Conservation (phyloP, 2,329 filamentous ascomycete species). For the Furcasterigmium sp. region DNA sequence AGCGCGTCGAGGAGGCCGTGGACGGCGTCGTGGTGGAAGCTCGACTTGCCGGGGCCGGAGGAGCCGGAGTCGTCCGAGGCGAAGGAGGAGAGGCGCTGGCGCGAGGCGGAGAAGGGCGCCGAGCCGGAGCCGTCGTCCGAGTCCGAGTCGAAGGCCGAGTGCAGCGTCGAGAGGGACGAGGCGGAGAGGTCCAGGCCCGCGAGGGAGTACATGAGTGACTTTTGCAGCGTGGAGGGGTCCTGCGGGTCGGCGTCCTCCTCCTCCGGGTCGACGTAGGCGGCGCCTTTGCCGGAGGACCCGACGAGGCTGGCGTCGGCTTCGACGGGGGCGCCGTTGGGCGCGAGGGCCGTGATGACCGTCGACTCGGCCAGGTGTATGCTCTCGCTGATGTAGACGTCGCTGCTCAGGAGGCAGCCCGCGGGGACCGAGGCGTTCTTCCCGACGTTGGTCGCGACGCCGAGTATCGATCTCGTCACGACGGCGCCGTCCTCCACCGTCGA, state of each 20-base stretch:
- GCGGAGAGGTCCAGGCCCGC: conserved; percentile 46
- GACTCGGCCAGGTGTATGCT: conserved; percentile 38
- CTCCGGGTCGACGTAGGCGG: conserved; percentile 38
- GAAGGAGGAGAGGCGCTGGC: conserved; percentile 65
- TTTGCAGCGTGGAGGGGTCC: conserved; percentile 47
- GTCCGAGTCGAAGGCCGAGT: conserved; percentile 61
- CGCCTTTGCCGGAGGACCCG: conserved; percentile 45
- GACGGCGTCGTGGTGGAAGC: conserved; percentile 85
- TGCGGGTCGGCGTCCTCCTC: conserved; percentile 45
- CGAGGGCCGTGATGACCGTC: conserved; percentile 28
- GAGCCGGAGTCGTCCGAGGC: conserved; percentile 66
- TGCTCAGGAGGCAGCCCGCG: conserved; percentile 73
- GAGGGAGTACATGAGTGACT: conserved; percentile 49
- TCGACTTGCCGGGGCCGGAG: conserved; percentile 35
- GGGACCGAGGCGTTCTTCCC: conserved; percentile 67
- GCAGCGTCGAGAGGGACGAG: conserved; percentile 53
- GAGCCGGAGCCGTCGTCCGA: conserved; percentile 61
- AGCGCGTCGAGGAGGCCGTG: conserved; percentile 82
- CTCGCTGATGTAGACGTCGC: conserved; percentile 67
- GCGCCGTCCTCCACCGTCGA: conserved; percentile 71
- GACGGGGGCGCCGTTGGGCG: conserved; percentile 28
- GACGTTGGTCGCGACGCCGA: conserved; percentile 68
- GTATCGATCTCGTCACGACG: conserved; percentile 64
- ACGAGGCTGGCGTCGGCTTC: conserved; percentile 39
- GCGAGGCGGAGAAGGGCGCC: conserved; percentile 47